Evolutionary conservation across 2,329 filamentous ascomycete genomes (phyloP).

Genomic region (Hypoxylon sp.): DNA sequence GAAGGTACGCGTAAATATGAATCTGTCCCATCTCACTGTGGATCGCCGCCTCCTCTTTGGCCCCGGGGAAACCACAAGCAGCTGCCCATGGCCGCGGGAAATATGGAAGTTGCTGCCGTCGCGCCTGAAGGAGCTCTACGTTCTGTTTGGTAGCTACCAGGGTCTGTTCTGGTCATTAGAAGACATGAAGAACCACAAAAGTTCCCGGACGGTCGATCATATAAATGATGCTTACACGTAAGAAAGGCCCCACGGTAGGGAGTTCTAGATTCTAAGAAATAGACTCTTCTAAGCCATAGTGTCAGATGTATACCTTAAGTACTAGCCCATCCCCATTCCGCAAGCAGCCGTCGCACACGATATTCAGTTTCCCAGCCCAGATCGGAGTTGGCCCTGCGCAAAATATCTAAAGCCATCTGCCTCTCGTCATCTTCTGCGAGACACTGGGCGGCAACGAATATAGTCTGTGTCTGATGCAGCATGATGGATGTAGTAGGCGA

Average conservation of each 20-base stretch:
- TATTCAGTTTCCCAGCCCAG: not conserved
- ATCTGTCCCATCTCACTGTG: slow-evolving; percentile 1
- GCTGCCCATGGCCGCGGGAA: not conserved
- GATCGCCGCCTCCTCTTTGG: slow-evolving; percentile 16
- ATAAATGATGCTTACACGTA: too few species aligned
- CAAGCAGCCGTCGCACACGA: not conserved
- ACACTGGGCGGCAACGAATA: not conserved
- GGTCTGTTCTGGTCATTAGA: slow-evolving; percentile 20
- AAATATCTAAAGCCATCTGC: not conserved
- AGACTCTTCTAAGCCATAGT: too few species aligned
- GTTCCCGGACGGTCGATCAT: not conserved
- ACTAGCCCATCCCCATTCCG: not conserved
- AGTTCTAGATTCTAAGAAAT: too few species aligned
- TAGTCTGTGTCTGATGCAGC: not conserved
- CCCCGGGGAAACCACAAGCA: not conserved
- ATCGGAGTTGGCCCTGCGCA: slow-evolving; percentile 1
- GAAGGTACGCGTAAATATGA: too few species aligned
- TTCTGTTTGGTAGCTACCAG: slow-evolving; percentile 9
- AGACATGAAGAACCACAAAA: slow-evolving; percentile 3
- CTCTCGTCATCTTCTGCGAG: not conserved
- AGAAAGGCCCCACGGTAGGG: too few species aligned
- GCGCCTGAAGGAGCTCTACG: not conserved
- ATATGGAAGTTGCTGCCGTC: slow-evolving; percentile 19
- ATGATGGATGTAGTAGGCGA: not conserved
- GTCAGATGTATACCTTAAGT: not conserved